Evolutionary conservation across 371 early-diverging fungal species (phyloP), one percentile per base, ranked within the genome.

Genomic region (Mortierella sp.): DNA sequence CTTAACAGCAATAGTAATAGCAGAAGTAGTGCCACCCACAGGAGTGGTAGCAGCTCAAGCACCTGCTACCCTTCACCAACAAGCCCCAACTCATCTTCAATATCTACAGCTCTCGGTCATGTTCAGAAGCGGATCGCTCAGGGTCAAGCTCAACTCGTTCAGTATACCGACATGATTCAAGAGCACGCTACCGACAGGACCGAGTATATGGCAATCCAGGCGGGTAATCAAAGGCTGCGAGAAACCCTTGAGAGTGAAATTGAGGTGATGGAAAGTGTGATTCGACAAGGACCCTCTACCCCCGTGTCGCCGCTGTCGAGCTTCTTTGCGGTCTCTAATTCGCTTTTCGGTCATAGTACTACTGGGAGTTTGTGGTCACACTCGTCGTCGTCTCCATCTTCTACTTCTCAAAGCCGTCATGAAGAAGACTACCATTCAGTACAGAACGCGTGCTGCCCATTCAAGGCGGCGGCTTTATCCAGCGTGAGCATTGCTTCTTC

Each of bases 201-300:
- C 0, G 48, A 47, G 31, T 63, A 63, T 13, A 3, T 47, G 6
- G 7, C 45, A 1, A n/a, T 44, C 38, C 47, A 52, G 14, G 11
- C 19, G 8, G 5, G 31, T 6, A 60, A 65, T 7, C 57, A 34
- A 38, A 60, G 72, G 24, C 55, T 52, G 45, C 45, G 76, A 45
- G 76, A 72, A 21, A 47, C 19, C 10, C 31, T 80, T n/a, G 76
- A 58, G 10, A 38, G 13, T 0, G 72, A 60, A n/a, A 71, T 75
- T 31, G 80, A 80, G 52, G 48, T 28, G 42, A 31, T 80, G 52
- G 80, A 80, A 52, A 48, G 38, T 24, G 68, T 42, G 21, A 68
- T 68, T 9, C 68, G 68, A 38, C 68, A 68, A 3, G 19, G 24
- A 0, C 21, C 68, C 11, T 68, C 68, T 68, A 38, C 42, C 10